Conservation (phyloP, 1,284 basidiomycete species). For the Irpex sp. region DNA sequence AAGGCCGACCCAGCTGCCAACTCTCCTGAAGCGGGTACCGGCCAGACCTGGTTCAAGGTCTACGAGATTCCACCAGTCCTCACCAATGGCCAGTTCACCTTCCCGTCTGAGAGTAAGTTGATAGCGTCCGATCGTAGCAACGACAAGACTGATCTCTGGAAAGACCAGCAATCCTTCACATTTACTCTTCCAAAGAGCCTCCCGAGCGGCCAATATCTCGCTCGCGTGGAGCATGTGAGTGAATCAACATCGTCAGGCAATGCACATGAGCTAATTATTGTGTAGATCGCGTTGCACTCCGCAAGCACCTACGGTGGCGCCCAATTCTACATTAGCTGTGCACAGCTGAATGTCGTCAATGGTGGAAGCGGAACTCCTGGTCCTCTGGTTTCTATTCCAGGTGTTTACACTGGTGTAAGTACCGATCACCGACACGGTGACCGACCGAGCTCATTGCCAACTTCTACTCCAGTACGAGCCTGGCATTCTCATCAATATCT, state of each 20-base stretch:
- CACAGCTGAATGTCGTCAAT: constrained; percentile 31
- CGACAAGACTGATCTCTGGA: not conserved
- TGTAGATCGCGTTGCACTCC: constrained; percentile 32
- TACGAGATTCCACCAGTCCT: constrained; percentile 37
- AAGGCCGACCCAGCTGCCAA: constrained; percentile 37
- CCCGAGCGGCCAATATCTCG: constrained; percentile 27
- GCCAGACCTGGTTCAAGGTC: constrained; percentile 48
- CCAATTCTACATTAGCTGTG: constrained; percentile 27
- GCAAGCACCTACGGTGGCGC: constrained; percentile 24
- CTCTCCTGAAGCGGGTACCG: constrained; percentile 36
- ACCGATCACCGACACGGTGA: not conserved
- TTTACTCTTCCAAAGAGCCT: constrained; percentile 33
- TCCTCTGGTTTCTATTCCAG: constrained; percentile 38
- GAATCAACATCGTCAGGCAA: not conserved
- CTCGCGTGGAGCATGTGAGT: constrained; percentile 26
- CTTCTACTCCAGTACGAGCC: constrained; percentile 15
- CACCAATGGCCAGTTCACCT: constrained; percentile 29
- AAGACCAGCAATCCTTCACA: constrained; percentile 24
- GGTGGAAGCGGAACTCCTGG: constrained; percentile 36
- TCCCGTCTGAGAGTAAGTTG: constrained; percentile 35
- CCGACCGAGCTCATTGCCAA: not conserved
- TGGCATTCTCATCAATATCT: constrained; percentile 23
- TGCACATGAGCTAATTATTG: not conserved
- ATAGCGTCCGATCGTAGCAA: not conserved
- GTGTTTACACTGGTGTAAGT: constrained; percentile 36